phyloP scores from a whole-genome alignment of 371 early-diverging fungal species.

The Rhizopus stolonifer region DNA sequence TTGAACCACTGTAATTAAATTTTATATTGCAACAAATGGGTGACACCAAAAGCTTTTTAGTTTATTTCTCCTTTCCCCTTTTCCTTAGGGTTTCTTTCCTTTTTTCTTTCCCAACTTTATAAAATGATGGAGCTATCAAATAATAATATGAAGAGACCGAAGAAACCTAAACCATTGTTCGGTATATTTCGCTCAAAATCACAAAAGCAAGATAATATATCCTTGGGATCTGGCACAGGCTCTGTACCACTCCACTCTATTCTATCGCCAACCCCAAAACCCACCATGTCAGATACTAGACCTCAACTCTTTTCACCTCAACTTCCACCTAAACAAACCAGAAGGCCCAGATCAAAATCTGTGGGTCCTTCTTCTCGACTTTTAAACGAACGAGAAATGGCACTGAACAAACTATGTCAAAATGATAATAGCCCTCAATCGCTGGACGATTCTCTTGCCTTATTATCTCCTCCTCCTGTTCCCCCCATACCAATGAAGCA shows the following conservation, averaged over 20 bases:
- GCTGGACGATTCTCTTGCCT: constrained; percentile 19
- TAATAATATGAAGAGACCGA: constrained; percentile 14
- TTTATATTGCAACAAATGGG: no score
- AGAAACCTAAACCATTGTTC: constrained; percentile 27
- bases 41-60: no score
- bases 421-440: constrained; percentile 8
- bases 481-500: constrained; percentile 27
- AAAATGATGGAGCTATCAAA: constrained; percentile 3
- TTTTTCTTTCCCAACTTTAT: background rate
- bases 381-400: constrained; percentile 20
- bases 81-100: background rate
- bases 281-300: constrained; percentile 7
- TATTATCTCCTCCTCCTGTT: constrained; percentile 25
- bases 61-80: background rate
- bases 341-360: constrained; percentile 29
- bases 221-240: constrained; percentile 14
- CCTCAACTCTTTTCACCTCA: constrained; percentile 8
- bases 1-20: no score
- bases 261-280: constrained; percentile 13
- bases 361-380: constrained; percentile 19
- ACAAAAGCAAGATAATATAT: constrained; percentile 12
- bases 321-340: constrained; percentile 12
- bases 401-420: constrained; percentile 26
- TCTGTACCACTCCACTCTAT: constrained; percentile 22
- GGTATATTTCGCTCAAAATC: constrained; percentile 19